Conservation (phyloP, 805 yeast species). For the Saccharomycopsis fermentans region DNA sequence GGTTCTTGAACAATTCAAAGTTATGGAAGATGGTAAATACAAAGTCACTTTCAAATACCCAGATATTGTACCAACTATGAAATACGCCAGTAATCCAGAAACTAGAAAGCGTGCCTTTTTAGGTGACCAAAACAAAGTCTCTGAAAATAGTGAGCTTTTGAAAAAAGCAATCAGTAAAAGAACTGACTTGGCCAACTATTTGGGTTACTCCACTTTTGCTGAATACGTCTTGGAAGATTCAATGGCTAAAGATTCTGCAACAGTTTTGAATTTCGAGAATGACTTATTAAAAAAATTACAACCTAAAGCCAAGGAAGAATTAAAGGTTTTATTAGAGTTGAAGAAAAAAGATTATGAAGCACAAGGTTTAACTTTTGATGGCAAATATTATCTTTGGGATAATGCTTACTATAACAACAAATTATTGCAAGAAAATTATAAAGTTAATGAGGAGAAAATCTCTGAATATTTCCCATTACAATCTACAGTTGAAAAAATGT, state of each 20-base stretch:
- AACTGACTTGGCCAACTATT: slow-evolving; percentile 45
- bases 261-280: slow-evolving; percentile 49
- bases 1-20: slow-evolving; percentile 47
- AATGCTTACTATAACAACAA: slow-evolving; percentile 54
- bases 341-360: slow-evolving; percentile 43
- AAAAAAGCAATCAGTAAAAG: slow-evolving; percentile 52
- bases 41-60: slow-evolving; percentile 79
- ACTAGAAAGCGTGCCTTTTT: slow-evolving; percentile 59
- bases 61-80: slow-evolving; percentile 67
- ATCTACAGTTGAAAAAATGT: slow-evolving; percentile 57
- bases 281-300: slow-evolving; percentile 51
- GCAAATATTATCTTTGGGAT: slow-evolving; percentile 60
- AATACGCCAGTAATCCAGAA: slow-evolving; percentile 51
- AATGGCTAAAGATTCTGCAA: slow-evolving; percentile 64
- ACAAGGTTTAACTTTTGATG: slow-evolving; percentile 32
- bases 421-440: slow-evolving; percentile 55
- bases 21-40: slow-evolving; percentile 32
- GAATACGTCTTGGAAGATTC: slow-evolving; percentile 64
- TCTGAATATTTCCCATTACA: slow-evolving; percentile 73
- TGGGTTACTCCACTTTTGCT: slow-evolving; percentile 63
- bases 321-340: slow-evolving; percentile 36
- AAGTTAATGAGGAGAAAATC: slow-evolving; percentile 62
- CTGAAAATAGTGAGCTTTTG: slow-evolving; percentile 52
- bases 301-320: slow-evolving; percentile 51
- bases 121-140: slow-evolving; percentile 60